A percentile compares a stretch with the other conserved stretches of the same genome.
Evolutionary conservation across 2,329 filamentous ascomycete genomes (phyloP).

Genomic region (Fusarium odoratissimum): DNA sequence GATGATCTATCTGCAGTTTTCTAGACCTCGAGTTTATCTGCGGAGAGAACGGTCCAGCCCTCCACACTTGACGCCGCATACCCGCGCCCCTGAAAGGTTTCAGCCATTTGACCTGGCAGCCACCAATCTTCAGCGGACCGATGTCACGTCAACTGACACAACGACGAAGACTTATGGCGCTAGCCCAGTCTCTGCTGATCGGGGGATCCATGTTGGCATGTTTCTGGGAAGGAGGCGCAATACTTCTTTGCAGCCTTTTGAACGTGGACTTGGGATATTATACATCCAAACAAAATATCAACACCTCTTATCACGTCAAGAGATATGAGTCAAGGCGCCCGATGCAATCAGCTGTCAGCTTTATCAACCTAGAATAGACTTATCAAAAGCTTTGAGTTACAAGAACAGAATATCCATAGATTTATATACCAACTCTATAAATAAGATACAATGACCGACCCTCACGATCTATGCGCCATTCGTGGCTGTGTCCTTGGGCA

Average conservation of each 20-base stretch:
- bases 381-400: too few relatives aligned
- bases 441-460: neutral
- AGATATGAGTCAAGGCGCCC: accelerated
- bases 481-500: neutral
- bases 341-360: neutral
- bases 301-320: too few relatives aligned
- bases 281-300: too few relatives aligned
- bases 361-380: too few relatives aligned
- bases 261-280: accelerated
- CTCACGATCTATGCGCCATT: neutral
- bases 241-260: neutral
- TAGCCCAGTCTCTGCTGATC: neutral
- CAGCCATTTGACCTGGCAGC: neutral
- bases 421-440: neutral
- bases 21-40: neutral
- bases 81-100: neutral
- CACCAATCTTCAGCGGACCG: neutral
- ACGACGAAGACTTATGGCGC: accelerated
- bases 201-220: neutral
- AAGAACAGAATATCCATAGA: too few relatives aligned
- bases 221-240: too few relatives aligned
- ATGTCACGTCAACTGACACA: neutral
- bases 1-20: too few relatives aligned
- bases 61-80: neutral
- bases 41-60: neutral